Evolutionary conservation across 352 stramenopile species (phyloP).

Genomic region (Pythium rhizo-oryzae): DNA sequence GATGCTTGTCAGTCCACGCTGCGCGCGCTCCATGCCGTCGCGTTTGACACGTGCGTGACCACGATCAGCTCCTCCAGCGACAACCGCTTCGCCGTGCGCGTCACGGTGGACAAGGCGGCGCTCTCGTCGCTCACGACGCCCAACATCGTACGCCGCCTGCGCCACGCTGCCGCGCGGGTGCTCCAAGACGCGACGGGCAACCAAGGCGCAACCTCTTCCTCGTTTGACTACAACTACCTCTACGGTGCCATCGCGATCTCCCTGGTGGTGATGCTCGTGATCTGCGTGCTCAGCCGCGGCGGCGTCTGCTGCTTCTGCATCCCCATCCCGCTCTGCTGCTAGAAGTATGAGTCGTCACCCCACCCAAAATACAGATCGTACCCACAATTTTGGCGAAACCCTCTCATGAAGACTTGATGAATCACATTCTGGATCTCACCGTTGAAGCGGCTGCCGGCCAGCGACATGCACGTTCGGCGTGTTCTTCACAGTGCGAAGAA

Average conservation of each 20-base stretch:
- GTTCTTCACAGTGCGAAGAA: no score
- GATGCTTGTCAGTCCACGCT: conserved; percentile 2
- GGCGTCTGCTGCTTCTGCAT: conserved; percentile 19
- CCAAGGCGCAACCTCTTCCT: neutral
- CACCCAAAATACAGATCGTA: neutral
- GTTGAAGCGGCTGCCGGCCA: no score
- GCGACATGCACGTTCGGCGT: no score
- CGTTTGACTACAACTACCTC: conserved; percentile 20
- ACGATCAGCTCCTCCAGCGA: neutral
- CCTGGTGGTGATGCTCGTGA: conserved; percentile 13
- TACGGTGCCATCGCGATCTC: conserved; percentile 10
- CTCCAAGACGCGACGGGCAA: conserved; percentile 1
- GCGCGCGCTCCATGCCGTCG: neutral
- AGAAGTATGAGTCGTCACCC: neutral
- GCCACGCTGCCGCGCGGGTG: neutral
- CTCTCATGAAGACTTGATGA: no score
- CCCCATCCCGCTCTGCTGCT: conserved; percentile 22
- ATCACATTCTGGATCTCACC: neutral
- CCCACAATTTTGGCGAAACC: neutral
- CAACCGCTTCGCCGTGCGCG: neutral
- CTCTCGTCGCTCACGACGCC: neutral
- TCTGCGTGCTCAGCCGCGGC: conserved; percentile 11
- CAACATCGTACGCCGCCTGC: neutral
- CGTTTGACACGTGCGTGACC: conserved; percentile 9
- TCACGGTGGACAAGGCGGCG: conserved; percentile 11